Base-by-base conservation (phyloP, 208 protist genomes). In the Herpetomonas tarakana region DNA sequence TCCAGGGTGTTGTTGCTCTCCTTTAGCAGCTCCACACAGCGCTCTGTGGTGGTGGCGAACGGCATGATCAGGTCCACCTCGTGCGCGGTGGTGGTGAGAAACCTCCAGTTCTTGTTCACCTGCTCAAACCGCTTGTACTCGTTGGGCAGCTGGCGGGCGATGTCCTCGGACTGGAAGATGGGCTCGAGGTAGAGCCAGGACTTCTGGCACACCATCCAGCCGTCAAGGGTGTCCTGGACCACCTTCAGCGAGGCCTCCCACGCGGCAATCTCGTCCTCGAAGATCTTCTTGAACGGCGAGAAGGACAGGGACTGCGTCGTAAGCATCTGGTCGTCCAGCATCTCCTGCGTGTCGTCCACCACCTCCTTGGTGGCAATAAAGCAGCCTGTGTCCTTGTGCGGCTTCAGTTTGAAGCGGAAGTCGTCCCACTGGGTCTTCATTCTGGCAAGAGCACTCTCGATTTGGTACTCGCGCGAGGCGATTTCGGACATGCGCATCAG, bases 81-180 rank as follows among this genome's bases (percentile, higher is more conserved):
- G 77, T 91, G 62, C 14, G 94, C 95, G 46, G 79, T 78, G 49
- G 65, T 84, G 3, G 97, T 95, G 52, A 97, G 65, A 39, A 90
- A 86, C 51, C 92, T 84, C 97, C 97, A 99, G 50, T 93, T 98
- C 64, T 91, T 83, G 81, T 98, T 95, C 30, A 98, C 94, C 57
- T 81, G 74, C 65, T 89, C 68, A 61, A 98, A 98, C 31, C 93
- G 81, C 77, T 98, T 97, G 61, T 80, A 81, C 76, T 99, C 96
- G 28, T 70, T 69, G 0, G 96, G 96, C 6, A 99, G 78, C 73
- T 99, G 97, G 25, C 91, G 78, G 35, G 83, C 67, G 56, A 99
- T 99, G 65, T 99, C 97, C 62, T 98, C 94, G 4, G 96, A 98
- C 59, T 92, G 84, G 62, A 99, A 99, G 67, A 99, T 99, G 58